Conservation (phyloP, 225 moss, liverwort and hornwort genomes). For the Thuidium tamariscinum region DNA sequence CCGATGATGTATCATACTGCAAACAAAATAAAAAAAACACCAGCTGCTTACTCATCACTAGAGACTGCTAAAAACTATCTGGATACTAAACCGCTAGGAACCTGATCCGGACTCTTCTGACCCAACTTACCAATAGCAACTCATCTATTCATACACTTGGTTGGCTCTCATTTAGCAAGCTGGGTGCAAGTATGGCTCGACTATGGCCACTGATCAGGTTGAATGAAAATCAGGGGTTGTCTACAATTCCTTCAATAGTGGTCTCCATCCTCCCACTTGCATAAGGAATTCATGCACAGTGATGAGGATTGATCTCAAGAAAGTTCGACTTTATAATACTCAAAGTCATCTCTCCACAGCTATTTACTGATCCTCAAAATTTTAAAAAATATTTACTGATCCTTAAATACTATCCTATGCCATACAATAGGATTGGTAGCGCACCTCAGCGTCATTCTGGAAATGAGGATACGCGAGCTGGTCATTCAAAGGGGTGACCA, state of each 20-base stretch:
- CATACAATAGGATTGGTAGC: not conserved
- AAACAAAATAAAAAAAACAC: not conserved
- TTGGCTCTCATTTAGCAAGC: not conserved
- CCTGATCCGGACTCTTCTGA: not conserved
- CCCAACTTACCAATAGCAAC: not conserved
- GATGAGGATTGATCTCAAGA: not conserved
- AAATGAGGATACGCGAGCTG: slow-evolving; percentile 7
- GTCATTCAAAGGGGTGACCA: slow-evolving; percentile 10
- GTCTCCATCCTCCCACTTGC: not conserved
- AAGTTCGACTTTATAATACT: not conserved
- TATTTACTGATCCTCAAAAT: not conserved
- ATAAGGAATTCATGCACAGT: not conserved
- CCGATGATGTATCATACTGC: slow-evolving; percentile 15
- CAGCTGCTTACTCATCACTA: not conserved
- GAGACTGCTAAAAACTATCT: not conserved
- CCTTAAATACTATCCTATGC: not conserved
- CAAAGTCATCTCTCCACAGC: not conserved
- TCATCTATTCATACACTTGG: not conserved
- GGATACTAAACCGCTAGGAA: not conserved
- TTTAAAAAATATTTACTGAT: not conserved
- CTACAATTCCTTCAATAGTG: not conserved
- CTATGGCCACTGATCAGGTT: not conserved
- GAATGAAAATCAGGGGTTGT: not conserved
- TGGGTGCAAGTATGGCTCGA: not conserved
- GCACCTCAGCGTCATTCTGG: slow-evolving; percentile 17